phyloP scores from a whole-genome alignment of 306 rosid species.

The Delonix regia region DNA sequence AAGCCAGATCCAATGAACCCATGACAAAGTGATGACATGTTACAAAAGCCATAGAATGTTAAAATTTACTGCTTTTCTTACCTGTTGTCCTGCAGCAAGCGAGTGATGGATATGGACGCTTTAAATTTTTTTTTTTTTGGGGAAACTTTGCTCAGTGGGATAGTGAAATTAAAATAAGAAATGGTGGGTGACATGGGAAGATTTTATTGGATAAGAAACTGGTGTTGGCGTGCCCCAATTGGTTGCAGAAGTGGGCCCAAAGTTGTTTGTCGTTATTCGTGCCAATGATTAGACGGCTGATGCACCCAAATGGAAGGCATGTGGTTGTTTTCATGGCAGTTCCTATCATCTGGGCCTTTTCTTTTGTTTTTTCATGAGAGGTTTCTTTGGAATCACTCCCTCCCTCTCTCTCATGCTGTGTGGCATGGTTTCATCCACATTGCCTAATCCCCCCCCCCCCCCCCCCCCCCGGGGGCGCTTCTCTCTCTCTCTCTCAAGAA shows the following conservation, averaged over 20 bases:
- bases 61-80: slow-evolving; percentile 8
- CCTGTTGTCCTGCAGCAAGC: background rate
- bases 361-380: slow-evolving; percentile 31
- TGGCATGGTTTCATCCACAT: slow-evolving; percentile 71
- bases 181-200: slow-evolving; percentile 35
- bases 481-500: slow-evolving; percentile 28
- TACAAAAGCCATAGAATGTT: slow-evolving; percentile 38
- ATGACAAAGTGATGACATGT: slow-evolving; percentile 40
- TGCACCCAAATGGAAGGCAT: slow-evolving; percentile 54
- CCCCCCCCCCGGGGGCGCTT: too few relatives aligned
- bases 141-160: background rate
- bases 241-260: slow-evolving; percentile 61
- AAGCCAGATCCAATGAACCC: slow-evolving; percentile 29
- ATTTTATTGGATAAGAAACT: slow-evolving; percentile 37
- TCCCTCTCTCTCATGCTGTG: slow-evolving; percentile 35
- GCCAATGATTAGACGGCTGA: slow-evolving; percentile 82
- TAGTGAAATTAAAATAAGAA: slow-evolving; percentile 19
- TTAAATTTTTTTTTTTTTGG: too few relatives aligned
- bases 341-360: slow-evolving; percentile 47
- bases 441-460: slow-evolving; percentile 31
- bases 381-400: slow-evolving; percentile 38
- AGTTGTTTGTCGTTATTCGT: slow-evolving; percentile 56
- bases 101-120: background rate
- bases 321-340: slow-evolving; percentile 69
- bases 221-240: slow-evolving; percentile 52